Conservation (phyloP, 2,329 filamentous ascomycete genomes). For the Blastomyces emzantsi region DNA sequence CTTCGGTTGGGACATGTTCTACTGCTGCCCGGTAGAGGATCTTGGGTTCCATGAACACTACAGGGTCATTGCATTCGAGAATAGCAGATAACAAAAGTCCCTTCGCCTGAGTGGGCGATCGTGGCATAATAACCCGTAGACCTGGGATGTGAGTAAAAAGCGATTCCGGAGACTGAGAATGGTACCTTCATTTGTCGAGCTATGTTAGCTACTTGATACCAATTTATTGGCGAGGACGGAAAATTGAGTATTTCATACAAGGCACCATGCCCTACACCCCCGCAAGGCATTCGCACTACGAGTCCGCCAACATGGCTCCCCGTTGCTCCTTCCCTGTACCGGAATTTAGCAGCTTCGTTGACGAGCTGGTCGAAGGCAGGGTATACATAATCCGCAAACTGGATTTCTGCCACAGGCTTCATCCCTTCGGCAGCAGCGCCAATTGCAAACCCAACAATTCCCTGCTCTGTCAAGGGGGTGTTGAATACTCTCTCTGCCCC, state of each 20-base stretch:
- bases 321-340: conserved; percentile 60
- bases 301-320: conserved; percentile 66
- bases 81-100: conserved; percentile 71
- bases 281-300: conserved; percentile 83
- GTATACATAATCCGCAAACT: conserved; percentile 91
- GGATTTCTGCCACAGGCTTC: conserved; percentile 87
- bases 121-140: conserved; percentile 72
- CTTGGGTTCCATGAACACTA: conserved; percentile 91
- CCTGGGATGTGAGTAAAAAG: conserved; percentile 85
- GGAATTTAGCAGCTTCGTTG: conserved; percentile 83
- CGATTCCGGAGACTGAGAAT: conserved; percentile 81
- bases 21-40: conserved; percentile 84
- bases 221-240: neutral
- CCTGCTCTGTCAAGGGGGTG: conserved; percentile 88
- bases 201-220: conserved; percentile 3
- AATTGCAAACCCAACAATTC: conserved; percentile 87
- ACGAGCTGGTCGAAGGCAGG: conserved; percentile 91
- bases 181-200: conserved; percentile 44
- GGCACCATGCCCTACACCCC: conserved; percentile 80
- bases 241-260: conserved; percentile 40
- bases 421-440: conserved; percentile 84
- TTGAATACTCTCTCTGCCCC: conserved; percentile 90
- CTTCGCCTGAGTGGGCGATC: conserved; percentile 81
- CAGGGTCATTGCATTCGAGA: conserved; percentile 68
- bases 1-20: conserved; percentile 74